These are phyloP conservation scores for Fusarium cicatricum DNA, from an alignment of 2,329 filamentous ascomycete genomes.

Conservation along the genomic window DNA sequence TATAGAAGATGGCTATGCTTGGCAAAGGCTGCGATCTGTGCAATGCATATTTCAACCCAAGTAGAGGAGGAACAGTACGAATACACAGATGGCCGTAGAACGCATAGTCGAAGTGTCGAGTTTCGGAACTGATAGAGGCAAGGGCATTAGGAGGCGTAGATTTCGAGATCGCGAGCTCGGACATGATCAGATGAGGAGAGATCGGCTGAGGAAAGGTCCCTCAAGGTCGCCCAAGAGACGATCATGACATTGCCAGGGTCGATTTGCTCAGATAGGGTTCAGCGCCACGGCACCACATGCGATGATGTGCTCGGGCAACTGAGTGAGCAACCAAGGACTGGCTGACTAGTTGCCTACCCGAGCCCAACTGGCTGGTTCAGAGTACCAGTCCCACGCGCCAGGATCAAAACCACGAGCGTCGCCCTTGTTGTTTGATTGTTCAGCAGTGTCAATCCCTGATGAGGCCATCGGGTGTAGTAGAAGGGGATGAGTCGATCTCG, in stretches of 20 bases:
- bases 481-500: conserved; percentile 9
- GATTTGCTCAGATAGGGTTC: conserved; percentile 28
- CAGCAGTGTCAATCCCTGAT: conserved; percentile 5
- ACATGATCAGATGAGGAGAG: background rate
- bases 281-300: conserved; percentile 17
- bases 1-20: background rate
- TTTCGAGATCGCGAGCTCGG: conserved; percentile 8
- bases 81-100: background rate
- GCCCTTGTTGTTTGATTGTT: conserved; percentile 5
- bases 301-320: conserved; percentile 36
- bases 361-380: background rate
- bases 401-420: conserved; percentile 4
- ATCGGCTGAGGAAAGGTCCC: conserved; percentile 6
- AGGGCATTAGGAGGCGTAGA: background rate
- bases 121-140: conserved; percentile 16
- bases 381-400: conserved; percentile 11
- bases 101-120: background rate
- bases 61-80: background rate
- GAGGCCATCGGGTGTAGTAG: conserved; percentile 9
- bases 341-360: background rate
- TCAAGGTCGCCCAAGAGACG: conserved; percentile 1
- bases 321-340: conserved; percentile 27
- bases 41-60: conserved; percentile 2
- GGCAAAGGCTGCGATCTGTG: conserved; percentile 3
- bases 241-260: conserved; percentile 11